Evolutionary conservation across 2,329 filamentous ascomycete genomes (phyloP).

Genomic region (Pestalotiopsis sp.): DNA sequence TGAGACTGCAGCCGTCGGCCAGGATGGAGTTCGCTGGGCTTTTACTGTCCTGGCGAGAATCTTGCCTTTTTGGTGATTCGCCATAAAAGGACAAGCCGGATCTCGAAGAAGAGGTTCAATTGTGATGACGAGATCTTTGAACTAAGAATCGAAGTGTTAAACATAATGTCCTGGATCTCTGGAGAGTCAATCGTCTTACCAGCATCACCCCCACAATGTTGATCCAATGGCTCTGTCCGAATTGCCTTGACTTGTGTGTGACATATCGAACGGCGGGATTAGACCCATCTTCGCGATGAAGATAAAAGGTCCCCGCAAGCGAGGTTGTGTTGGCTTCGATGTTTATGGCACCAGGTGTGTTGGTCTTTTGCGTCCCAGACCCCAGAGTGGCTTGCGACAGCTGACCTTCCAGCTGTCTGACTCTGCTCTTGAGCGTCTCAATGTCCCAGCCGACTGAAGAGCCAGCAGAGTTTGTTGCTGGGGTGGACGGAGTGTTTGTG

Average conservation of each 20-base stretch:
- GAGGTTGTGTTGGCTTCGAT: not conserved
- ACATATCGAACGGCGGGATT: constrained; percentile 40
- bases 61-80: constrained; percentile 16
- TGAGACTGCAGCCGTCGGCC: constrained; percentile 15
- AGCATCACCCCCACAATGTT: constrained; percentile 39
- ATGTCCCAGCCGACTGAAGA: constrained; percentile 27
- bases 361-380: constrained; percentile 30
- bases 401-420: constrained; percentile 45
- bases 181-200: constrained; percentile 31
- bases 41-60: constrained; percentile 15
- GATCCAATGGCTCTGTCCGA: constrained; percentile 60
- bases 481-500: not conserved
- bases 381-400: constrained; percentile 28
- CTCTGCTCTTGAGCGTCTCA: constrained; percentile 37
- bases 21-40: constrained; percentile 14
- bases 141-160: not conserved
- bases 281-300: not conserved
- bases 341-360: not conserved
- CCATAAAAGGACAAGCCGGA: not conserved
- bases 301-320: not conserved
- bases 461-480: not conserved
- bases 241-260: constrained; percentile 54
- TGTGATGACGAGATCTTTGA: not conserved
- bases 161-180: not conserved
- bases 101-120: constrained; percentile 3